These are phyloP conservation scores for Botrytis fragariae DNA, from an alignment of 2,329 filamentous ascomycete genomes.

Conservation along the genomic window DNA sequence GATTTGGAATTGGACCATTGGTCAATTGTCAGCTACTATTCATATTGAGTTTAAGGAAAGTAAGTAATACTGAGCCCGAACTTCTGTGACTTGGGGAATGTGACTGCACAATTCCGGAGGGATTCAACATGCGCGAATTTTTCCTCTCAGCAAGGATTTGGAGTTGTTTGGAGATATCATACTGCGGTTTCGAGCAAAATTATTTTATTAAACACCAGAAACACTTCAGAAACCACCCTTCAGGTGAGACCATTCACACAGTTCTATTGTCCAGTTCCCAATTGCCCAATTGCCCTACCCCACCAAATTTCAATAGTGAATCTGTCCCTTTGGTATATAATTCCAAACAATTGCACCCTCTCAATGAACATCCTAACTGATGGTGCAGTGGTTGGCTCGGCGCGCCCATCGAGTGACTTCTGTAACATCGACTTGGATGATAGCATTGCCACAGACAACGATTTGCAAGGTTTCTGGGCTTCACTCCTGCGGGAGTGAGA, in stretches of 20 bases:
- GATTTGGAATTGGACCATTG: neutral
- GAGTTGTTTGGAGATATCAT: too few relatives aligned
- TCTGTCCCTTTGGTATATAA: neutral
- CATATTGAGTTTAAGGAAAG: neutral
- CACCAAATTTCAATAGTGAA: neutral
- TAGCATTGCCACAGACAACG: neutral
- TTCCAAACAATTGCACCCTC: neutral
- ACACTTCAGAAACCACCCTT: neutral
- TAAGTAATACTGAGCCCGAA: rapidly evolving
- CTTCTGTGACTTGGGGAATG: neutral
- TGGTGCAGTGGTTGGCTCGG: neutral
- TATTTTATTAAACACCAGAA: too few relatives aligned
- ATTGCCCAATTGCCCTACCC: neutral
- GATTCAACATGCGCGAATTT: neutral
- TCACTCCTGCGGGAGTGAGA: neutral
- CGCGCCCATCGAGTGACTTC: neutral
- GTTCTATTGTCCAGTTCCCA: neutral
- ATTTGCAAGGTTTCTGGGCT: constrained; percentile 6
- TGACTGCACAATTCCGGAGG: neutral
- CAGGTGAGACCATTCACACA: rapidly evolving
- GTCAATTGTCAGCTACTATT: neutral
- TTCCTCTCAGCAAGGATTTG: neutral
- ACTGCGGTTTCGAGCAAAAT: too few relatives aligned
- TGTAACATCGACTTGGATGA: neutral
- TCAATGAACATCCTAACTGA: neutral